These are phyloP conservation scores for Nakaseomyces kungkrabaensis DNA, from an alignment of 1,139 yeast species.

Conservation along the genomic window DNA sequence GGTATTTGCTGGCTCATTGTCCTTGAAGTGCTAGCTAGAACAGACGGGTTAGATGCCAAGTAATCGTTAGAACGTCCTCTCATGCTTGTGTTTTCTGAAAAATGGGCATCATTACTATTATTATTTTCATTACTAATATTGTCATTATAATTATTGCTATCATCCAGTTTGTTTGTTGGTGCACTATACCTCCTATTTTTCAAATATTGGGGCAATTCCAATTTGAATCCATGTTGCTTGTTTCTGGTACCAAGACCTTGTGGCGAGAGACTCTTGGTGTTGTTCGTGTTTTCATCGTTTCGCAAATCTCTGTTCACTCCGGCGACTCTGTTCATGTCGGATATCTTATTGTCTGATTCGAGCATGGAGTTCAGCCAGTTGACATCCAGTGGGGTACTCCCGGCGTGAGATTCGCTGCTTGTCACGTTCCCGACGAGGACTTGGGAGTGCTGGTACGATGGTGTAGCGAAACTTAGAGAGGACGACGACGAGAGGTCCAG, in stretches of 20 bases:
- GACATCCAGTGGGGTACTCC: not conserved
- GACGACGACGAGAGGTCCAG: constrained; percentile 1
- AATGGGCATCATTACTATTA: not conserved
- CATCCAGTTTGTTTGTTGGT: not conserved
- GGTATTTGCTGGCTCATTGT: not conserved
- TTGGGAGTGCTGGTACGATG: not conserved
- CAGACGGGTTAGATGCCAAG: not conserved
- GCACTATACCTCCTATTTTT: constrained; percentile 1
- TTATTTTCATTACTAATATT: not conserved
- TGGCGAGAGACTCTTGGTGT: not conserved
- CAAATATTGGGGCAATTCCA: not conserved
- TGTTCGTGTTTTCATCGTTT: not conserved
- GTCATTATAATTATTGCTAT: not conserved
- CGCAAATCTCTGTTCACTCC: not conserved
- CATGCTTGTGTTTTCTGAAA: not conserved
- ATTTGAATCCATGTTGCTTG: not conserved
- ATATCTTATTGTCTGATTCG: constrained; percentile 1
- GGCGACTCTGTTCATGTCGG: not conserved
- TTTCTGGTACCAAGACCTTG: not conserved
- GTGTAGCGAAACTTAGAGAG: not conserved
- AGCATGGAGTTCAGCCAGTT: constrained; percentile 2
- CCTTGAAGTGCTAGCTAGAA: not conserved
- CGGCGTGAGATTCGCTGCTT: not conserved
- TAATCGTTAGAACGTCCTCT: not conserved
- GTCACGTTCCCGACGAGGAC: not conserved